Evolutionary conservation across 805 yeast species (phyloP).

Genomic region (Saturnispora bothae): DNA sequence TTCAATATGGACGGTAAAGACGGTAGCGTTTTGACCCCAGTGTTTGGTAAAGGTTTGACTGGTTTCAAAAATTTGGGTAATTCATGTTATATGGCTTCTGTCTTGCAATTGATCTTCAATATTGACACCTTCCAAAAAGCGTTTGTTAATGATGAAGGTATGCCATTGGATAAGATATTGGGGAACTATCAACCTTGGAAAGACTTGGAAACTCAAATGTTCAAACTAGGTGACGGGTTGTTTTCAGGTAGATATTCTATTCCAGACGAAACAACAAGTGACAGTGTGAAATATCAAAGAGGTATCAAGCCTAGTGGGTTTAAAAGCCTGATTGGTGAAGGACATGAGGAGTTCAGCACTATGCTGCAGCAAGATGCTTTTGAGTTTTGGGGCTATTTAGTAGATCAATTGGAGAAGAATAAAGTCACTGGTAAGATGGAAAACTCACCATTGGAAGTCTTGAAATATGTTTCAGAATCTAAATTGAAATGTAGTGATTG

Average conservation of each 20-base stretch:
- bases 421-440: slow-evolving; percentile 25
- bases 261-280: slow-evolving; percentile 37
- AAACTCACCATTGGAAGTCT: slow-evolving; percentile 38
- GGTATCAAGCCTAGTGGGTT: slow-evolving; percentile 74
- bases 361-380: slow-evolving; percentile 92
- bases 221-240: slow-evolving; percentile 73
- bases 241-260: slow-evolving; percentile 60
- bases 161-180: slow-evolving; percentile 25
- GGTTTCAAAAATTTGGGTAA: slow-evolving; percentile 90
- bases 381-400: slow-evolving; percentile 68
- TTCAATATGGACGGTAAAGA: slow-evolving; percentile 66
- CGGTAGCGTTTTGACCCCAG: slow-evolving; percentile 53
- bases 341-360: slow-evolving; percentile 74
- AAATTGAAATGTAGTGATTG: slow-evolving; percentile 53
- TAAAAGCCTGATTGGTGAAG: slow-evolving; percentile 65
- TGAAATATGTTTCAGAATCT: slow-evolving; percentile 57
- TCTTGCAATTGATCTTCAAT: slow-evolving; percentile 58
- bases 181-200: slow-evolving; percentile 43
- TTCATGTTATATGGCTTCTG: slow-evolving; percentile 82
- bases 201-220: slow-evolving; percentile 64
- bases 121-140: slow-evolving; percentile 32
- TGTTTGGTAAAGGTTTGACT: slow-evolving; percentile 68
- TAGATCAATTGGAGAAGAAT: slow-evolving; percentile 48
- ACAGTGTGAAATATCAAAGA: slow-evolving; percentile 43
- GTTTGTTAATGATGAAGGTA: slow-evolving; percentile 25